phyloP scores from a whole-genome alignment of 2,329 filamentous ascomycete genomes.

The Xylariaceae sp. region DNA sequence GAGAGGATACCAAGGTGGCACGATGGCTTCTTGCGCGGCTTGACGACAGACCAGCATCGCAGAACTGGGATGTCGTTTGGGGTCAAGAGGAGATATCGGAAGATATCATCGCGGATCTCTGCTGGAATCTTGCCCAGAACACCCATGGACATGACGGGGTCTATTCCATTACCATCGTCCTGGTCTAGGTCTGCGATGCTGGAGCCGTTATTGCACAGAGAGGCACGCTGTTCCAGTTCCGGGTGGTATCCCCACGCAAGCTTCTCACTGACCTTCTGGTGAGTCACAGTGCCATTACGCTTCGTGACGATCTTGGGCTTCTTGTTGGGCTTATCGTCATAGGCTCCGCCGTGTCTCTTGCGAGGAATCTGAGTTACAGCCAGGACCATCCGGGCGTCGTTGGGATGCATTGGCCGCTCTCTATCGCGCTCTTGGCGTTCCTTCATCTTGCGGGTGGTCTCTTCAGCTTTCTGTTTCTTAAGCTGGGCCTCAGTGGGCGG shows the following conservation, averaged over 20 bases:
- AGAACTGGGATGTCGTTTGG: conserved; percentile 27
- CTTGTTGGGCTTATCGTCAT: conserved; percentile 12
- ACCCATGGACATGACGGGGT: conserved; percentile 6
- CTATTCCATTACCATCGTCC: too few species aligned
- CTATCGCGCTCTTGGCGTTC: conserved; percentile 2
- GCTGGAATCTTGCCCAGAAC: conserved; percentile 14
- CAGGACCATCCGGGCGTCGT: conserved; percentile 3
- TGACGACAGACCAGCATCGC: conserved; percentile 28
- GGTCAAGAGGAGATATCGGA: conserved; percentile 26
- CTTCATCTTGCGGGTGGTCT: background rate
- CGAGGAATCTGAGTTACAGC: conserved; percentile 1
- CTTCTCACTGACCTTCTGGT: background rate
- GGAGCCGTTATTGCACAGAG: background rate
- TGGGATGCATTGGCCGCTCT: conserved; percentile 9
- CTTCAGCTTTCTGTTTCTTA: conserved; percentile 3
- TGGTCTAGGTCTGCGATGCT: background rate
- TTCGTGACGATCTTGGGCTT: conserved; percentile 1
- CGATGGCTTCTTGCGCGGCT: conserved; percentile 17
- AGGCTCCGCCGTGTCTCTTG: conserved; percentile 11
- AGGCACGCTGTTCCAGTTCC: conserved; percentile 10
- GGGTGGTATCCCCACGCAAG: conserved; percentile 6
- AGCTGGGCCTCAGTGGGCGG: conserved; percentile 3
- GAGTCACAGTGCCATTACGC: background rate
- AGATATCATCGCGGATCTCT: conserved; percentile 31
- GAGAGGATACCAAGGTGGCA: conserved; percentile 32